phyloP scores from a whole-genome alignment of 2,329 filamentous ascomycete genomes.

The Colletotrichum sidae region DNA sequence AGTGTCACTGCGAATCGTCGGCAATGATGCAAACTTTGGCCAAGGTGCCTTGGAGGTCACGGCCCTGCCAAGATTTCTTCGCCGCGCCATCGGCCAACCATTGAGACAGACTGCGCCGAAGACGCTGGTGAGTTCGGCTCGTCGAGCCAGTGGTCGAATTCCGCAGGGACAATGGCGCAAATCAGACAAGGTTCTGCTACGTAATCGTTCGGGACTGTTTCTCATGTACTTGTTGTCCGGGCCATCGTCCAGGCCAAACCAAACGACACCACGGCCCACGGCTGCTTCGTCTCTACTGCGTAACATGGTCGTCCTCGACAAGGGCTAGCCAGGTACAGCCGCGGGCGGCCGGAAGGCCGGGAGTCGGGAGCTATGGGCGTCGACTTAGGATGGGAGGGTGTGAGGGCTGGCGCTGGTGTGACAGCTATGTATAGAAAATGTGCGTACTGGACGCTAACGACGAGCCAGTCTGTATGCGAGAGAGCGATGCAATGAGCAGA shows the following conservation, averaged over 20 bases:
- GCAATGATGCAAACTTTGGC: too few relatives aligned
- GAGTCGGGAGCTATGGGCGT: constrained; percentile 23
- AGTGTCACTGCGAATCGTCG: too few relatives aligned
- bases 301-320: not conserved
- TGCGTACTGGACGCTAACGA: too few relatives aligned
- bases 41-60: too few relatives aligned
- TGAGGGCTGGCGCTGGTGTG: not conserved
- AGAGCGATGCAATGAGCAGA: too few relatives aligned
- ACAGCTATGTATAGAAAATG: too few relatives aligned
- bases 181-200: constrained; percentile 9
- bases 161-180: not conserved
- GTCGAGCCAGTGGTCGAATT: constrained; percentile 10
- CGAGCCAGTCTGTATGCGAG: too few relatives aligned
- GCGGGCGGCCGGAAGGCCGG: constrained; percentile 29
- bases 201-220: not conserved
- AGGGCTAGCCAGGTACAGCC: constrained; percentile 23
- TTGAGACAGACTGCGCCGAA: not conserved
- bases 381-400: not conserved
- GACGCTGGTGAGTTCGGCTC: constrained; percentile 20
- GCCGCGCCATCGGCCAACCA: too few relatives aligned
- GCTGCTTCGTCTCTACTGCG: not conserved
- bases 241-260: not conserved
- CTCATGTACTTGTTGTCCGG: too few relatives aligned
- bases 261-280: too few relatives aligned
- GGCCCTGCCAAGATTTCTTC: too few relatives aligned